Percentiles rank a stretch among this genome's conserved stretches.
Evolutionary conservation across 2,329 filamentous ascomycete genomes (phyloP).

Genomic region (Trichoderma guizhouense): DNA sequence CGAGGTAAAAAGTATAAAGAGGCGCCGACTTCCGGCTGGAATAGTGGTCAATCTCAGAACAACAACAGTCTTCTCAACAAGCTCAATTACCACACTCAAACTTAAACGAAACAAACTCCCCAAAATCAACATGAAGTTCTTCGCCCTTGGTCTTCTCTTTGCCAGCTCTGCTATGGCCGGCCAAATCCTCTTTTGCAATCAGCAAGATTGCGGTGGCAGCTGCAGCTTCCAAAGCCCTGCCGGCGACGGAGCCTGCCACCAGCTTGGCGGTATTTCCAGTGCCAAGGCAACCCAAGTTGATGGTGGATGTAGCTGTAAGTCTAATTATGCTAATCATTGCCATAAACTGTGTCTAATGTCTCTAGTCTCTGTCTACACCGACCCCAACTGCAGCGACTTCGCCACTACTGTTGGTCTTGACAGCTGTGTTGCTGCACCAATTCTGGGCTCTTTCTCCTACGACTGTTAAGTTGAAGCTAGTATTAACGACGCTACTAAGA

Average conservation of each 20-base stretch:
- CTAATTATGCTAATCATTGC: too few species aligned
- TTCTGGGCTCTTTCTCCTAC: not conserved
- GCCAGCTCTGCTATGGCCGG: not conserved
- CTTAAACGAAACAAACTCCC: not conserved
- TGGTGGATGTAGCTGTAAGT: not conserved
- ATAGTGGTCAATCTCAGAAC: not conserved
- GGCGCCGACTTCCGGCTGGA: not conserved
- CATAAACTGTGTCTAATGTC: not conserved
- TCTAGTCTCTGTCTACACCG: not conserved
- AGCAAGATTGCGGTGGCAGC: not conserved
- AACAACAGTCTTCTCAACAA: not conserved
- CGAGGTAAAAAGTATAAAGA: not conserved
- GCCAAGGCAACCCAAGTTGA: not conserved
- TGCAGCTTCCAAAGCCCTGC: constrained; percentile 4
- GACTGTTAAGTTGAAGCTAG: not conserved
- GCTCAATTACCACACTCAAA: not conserved
- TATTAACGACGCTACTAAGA: not conserved
- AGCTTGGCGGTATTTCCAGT: not conserved
- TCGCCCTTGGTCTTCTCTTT: not conserved
- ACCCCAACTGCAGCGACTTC: not conserved
- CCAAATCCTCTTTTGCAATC: not conserved
- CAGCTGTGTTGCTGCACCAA: not conserved
- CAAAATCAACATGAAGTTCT: not conserved
- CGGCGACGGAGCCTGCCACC: not conserved
- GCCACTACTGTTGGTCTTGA: not conserved